Conservation (phyloP, 1,284 basidiomycete species). For the Moesziomyces sp. region DNA sequence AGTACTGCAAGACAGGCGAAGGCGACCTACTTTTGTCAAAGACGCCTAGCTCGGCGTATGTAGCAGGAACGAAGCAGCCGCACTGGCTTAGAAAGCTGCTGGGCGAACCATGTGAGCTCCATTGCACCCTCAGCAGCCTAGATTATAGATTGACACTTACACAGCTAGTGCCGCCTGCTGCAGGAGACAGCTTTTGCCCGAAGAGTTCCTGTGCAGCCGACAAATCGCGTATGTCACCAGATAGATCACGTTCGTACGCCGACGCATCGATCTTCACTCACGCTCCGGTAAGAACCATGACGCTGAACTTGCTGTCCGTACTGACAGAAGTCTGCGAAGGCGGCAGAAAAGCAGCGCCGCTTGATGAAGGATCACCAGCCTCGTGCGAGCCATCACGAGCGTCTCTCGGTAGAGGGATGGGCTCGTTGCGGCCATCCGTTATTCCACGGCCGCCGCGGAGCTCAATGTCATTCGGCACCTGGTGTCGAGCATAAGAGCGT, state of each 20-base stretch:
- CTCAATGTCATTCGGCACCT: conserved; percentile 49
- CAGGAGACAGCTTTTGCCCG: conserved; percentile 48
- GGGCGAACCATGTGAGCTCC: not conserved
- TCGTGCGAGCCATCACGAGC: not conserved
- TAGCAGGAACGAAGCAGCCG: conserved; percentile 41
- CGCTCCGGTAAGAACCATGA: conserved; percentile 50
- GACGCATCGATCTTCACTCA: conserved; percentile 8
- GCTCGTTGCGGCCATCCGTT: not conserved
- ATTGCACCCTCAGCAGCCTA: not conserved
- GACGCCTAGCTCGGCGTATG: conserved; percentile 37
- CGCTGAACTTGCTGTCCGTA: conserved; percentile 10
- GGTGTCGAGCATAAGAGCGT: not conserved
- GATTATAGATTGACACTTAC: conserved; percentile 4
- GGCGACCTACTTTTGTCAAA: conserved; percentile 39
- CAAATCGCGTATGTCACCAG: not conserved
- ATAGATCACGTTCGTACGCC: too few species aligned
- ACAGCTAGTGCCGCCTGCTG: conserved; percentile 43
- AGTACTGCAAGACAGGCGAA: too few species aligned
- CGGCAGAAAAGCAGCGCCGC: not conserved
- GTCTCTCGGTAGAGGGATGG: not conserved
- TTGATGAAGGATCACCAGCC: not conserved
- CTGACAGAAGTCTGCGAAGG: not conserved
- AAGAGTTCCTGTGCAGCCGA: conserved; percentile 31
- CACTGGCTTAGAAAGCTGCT: conserved; percentile 34
- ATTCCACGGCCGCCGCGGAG: conserved; percentile 30